Conservation (phyloP, 495 filamentous ascomycete genomes). For the Ramalina intermedia region DNA sequence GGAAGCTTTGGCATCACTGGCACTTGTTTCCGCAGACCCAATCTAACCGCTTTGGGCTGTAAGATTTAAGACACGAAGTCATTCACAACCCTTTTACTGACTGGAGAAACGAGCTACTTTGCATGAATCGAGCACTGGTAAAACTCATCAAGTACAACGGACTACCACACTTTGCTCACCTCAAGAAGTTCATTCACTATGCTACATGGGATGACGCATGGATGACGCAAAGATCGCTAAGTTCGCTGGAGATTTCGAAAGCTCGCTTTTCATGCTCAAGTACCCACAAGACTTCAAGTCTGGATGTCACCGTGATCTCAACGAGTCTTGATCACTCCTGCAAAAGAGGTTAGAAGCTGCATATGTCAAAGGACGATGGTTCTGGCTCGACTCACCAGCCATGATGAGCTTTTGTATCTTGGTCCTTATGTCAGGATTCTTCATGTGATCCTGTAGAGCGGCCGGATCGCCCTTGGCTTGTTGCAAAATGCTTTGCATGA, state of each 20-base stretch:
- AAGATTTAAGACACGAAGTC: no score
- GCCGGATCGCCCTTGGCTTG: slow-evolving; percentile 89
- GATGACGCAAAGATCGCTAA: slow-evolving; percentile 9
- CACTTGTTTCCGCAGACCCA: no score
- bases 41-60: no score
- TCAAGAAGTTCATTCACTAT: no score
- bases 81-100: no score
- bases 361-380: background rate
- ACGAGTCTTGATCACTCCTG: slow-evolving; percentile 49
- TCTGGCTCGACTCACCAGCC: slow-evolving; percentile 36
- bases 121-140: no score
- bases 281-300: background rate
- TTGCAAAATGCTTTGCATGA: slow-evolving; percentile 95
- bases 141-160: no score
- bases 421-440: slow-evolving; percentile 64
- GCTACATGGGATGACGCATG: background rate
- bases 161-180: no score
- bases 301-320: background rate
- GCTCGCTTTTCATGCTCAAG: background rate
- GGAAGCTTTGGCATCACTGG: no score
- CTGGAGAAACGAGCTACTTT: no score
- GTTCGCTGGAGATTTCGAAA: slow-evolving; percentile 5
- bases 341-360: background rate
- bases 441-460: slow-evolving; percentile 92
- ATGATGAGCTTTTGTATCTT: slow-evolving; percentile 90